Evolutionary conservation across 306 rosid species (phyloP).

Genomic region (Quercus glauca): DNA sequence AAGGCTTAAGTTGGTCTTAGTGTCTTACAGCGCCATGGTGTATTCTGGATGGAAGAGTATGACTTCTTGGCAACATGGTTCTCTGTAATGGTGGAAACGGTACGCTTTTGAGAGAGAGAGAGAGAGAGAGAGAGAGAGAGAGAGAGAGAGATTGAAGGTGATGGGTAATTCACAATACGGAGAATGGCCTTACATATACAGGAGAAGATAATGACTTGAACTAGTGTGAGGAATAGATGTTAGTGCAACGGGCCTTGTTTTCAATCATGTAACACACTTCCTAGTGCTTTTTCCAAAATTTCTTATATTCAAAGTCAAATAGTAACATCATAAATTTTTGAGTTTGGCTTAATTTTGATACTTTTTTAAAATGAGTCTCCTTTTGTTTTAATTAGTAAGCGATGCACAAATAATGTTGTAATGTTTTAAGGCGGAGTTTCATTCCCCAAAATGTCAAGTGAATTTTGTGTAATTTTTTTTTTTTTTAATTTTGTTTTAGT

Average conservation of each 20-base stretch:
- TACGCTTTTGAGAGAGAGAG: neutral
- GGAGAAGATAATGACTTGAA: conserved; percentile 11
- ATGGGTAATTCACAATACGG: conserved; percentile 4
- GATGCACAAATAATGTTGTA: too few species aligned
- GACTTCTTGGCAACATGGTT: conserved; percentile 61
- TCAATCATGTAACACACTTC: conserved; percentile 2
- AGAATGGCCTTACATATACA: conserved; percentile 29
- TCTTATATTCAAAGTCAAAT: neutral
- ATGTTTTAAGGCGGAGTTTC: too few species aligned
- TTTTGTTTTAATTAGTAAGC: too few species aligned
- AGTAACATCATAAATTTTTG: neutral
- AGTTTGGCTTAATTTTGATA: too few species aligned
- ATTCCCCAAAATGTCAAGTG: too few species aligned
- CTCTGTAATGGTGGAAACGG: neutral
- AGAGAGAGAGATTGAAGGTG: conserved; percentile 1
- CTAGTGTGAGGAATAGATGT: neutral
- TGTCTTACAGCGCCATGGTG: conserved; percentile 65
- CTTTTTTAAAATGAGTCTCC: too few species aligned
- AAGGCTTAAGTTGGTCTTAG: neutral
- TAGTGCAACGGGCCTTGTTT: neutral
- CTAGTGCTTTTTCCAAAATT: neutral
- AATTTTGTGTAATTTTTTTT: too few species aligned
- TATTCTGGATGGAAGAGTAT: conserved; percentile 78
- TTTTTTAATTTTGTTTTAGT: too few species aligned
- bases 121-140: neutral